Base-by-base conservation (phyloP, 2,329 filamentous ascomycete genomes). In the Beauveria pseudobassiana region DNA sequence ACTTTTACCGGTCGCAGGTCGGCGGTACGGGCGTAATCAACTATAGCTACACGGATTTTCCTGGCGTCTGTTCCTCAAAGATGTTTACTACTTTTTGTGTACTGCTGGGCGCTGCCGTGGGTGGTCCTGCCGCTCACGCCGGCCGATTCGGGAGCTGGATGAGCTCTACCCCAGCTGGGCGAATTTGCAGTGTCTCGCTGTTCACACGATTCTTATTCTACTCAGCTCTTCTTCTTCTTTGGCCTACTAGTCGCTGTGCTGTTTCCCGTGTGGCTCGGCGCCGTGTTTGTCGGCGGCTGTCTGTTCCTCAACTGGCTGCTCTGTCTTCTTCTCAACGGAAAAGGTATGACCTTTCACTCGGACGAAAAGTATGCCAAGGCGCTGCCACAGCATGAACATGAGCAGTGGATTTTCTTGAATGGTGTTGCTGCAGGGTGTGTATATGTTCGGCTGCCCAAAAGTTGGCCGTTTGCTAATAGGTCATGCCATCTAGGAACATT, bases 351-450 rank as follows among this genome's bases (percentile, higher is more conserved):
- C 3, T 85, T 81, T 66, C 71, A 73, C 20, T 85, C 84, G 1
- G 78, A 83, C 48, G 75, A 79, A 2, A 75, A 81, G 59, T 85
- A 82, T 64, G 78, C 85, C 1, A 71, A 77, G 18, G 73, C 73
- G 1, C 71, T 73, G 20, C 76, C 78, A 0, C 78, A 83, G 65
- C 80, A 85, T 70, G 76, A 77, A 12, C 78, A 85, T 58, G 89
- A 93, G 74, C 82, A 87, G 68, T 93, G 90, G 90, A 79, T 93
- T n/a, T 93, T 89, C 69, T 73, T 93, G 57, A 93, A 93, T 68
- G 90, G 90, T 1, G 84, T 92, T 30, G 84, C 81, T 10, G 80
- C 81, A 40, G 82, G 81, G 83, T 86, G 73, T 63, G 80, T 76
- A 40, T 6, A 51, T 7, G 30, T 26, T 28, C 20, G 26, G 7